Percentiles rank a stretch among this genome's conserved stretches.
Conservation (phyloP, 768 basidiomycete species). For the Leccinum obscurum region DNA sequence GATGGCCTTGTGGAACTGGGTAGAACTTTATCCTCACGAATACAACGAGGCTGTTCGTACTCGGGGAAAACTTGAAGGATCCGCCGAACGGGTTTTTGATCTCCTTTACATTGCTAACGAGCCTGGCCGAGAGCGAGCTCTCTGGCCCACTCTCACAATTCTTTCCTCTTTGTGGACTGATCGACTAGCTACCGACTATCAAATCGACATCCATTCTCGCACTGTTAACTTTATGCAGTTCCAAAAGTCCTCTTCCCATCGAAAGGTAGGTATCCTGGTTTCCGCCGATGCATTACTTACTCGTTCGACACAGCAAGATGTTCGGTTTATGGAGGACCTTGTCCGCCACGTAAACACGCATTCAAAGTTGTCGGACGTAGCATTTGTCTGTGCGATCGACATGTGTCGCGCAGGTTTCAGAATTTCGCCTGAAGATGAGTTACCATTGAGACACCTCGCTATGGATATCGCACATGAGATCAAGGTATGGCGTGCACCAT, state of each 20-base stretch:
- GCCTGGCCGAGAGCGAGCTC: constrained; percentile 46
- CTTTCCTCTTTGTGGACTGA: constrained; percentile 78
- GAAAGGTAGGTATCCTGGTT: constrained; percentile 24
- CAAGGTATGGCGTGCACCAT: constrained; percentile 48
- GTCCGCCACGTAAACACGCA: constrained; percentile 54
- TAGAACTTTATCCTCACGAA: constrained; percentile 74
- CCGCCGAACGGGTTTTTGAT: constrained; percentile 87
- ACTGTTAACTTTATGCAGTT: constrained; percentile 30
- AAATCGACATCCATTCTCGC: constrained; percentile 37
- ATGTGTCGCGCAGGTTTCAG: constrained; percentile 67
- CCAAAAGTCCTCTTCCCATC: constrained; percentile 32
- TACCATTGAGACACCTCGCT: constrained; percentile 64
- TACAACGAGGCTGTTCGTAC: constrained; percentile 70
- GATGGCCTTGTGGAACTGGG: constrained; percentile 88
- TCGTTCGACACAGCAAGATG: constrained; percentile 34
- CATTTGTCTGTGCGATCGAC: constrained; percentile 73
- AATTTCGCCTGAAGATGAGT: constrained; percentile 55
- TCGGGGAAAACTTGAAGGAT: constrained; percentile 70
- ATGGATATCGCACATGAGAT: constrained; percentile 78
- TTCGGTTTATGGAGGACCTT: constrained; percentile 62
- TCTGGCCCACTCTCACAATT: constrained; percentile 82
- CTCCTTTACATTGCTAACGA: constrained; percentile 55
- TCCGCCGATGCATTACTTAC: not conserved
- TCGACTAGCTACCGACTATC: constrained; percentile 59
- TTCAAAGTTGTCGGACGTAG: constrained; percentile 64